Percentiles rank a stretch among this genome's conserved stretches.
These are phyloP conservation scores for Cyclotella kingstonii DNA, from an alignment of 108 stramenopile genomes.

Conservation along the genomic window DNA sequence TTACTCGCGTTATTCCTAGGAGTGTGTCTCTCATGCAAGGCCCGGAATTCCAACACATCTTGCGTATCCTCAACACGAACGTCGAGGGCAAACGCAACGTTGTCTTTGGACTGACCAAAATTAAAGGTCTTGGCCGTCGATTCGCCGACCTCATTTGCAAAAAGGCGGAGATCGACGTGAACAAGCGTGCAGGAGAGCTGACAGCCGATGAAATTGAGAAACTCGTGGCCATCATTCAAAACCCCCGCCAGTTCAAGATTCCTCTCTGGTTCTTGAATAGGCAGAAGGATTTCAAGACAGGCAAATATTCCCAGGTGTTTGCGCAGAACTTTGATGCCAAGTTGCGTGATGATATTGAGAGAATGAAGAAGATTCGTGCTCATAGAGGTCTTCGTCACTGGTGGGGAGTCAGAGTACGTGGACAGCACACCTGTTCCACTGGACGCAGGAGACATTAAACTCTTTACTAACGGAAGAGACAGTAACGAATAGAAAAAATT, in stretches of 20 bases:
- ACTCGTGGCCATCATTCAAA: slow-evolving; percentile 97
- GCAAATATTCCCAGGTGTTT: slow-evolving; percentile 97
- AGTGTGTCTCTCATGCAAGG: slow-evolving; percentile 88
- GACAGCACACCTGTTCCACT: slow-evolving; percentile 99
- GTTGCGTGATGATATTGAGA: slow-evolving; percentile 99
- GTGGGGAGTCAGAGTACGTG: slow-evolving; percentile 99
- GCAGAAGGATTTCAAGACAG: slow-evolving; percentile 99
- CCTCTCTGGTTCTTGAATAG: slow-evolving; percentile 99
- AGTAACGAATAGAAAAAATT: not conserved
- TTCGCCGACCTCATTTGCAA: slow-evolving; percentile 99
- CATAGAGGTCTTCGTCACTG: slow-evolving; percentile 99
- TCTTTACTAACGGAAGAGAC: slow-evolving; percentile 4
- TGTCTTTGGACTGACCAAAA: slow-evolving; percentile 97
- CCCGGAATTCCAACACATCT: slow-evolving; percentile 99
- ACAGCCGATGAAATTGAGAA: slow-evolving; percentile 99
- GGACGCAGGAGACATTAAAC: slow-evolving; percentile 84
- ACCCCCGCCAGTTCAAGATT: slow-evolving; percentile 99
- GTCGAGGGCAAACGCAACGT: slow-evolving; percentile 99
- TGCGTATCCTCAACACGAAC: slow-evolving; percentile 99
- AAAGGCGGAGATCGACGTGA: slow-evolving; percentile 98
- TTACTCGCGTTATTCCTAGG: not conserved
- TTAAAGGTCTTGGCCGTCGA: slow-evolving; percentile 98
- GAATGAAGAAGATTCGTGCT: slow-evolving; percentile 96
- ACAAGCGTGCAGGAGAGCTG: slow-evolving; percentile 98
- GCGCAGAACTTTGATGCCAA: slow-evolving; percentile 96